These are phyloP conservation scores for Mariannaea elegans DNA, from an alignment of 2,329 filamentous ascomycete species.

Conservation along the genomic window DNA sequence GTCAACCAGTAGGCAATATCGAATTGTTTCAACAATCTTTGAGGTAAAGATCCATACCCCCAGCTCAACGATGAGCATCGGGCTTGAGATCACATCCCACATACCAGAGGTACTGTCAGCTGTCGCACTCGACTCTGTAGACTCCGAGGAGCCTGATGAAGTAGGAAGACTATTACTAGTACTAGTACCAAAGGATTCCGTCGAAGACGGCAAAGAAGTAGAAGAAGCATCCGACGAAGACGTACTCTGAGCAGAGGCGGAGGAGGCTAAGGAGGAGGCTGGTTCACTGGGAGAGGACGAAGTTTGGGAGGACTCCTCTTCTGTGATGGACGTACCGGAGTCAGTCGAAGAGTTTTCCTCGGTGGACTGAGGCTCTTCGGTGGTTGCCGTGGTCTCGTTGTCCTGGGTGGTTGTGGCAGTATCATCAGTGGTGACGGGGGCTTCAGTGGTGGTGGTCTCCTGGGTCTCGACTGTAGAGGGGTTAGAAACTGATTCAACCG, in stretches of 20 bases:
- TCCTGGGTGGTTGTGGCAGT: background rate
- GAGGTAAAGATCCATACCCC: slow-evolving; percentile 26
- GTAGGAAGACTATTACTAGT: slow-evolving; percentile 20
- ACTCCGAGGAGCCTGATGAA: slow-evolving; percentile 5
- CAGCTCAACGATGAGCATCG: slow-evolving; percentile 16
- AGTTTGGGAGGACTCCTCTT: slow-evolving; percentile 39
- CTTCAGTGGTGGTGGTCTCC: slow-evolving; percentile 32
- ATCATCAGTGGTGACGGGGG: background rate
- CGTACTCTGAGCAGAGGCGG: slow-evolving; percentile 39
- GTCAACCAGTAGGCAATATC: slow-evolving; percentile 2
- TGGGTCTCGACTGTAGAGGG: background rate
- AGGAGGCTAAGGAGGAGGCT: slow-evolving; percentile 41
- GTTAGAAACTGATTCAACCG: background rate
- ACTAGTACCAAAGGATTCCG: slow-evolving; percentile 33
- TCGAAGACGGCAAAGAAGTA: slow-evolving; percentile 39
- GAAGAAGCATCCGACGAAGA: slow-evolving; percentile 40
- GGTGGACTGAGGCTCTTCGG: slow-evolving; percentile 34
- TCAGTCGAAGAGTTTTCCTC: slow-evolving; percentile 37
- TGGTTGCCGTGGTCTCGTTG: slow-evolving; percentile 1
- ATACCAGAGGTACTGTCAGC: slow-evolving; percentile 41
- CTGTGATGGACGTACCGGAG: slow-evolving; percentile 42
- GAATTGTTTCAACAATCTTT: slow-evolving; percentile 28
- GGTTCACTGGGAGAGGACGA: slow-evolving; percentile 41
- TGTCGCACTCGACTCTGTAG: slow-evolving; percentile 24
- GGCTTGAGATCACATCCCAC: slow-evolving; percentile 38